Evolutionary conservation across 78 protist species (phyloP), one percentile per base, ranked within the genome.

Genomic region (Dictyostelium purpureum): DNA sequence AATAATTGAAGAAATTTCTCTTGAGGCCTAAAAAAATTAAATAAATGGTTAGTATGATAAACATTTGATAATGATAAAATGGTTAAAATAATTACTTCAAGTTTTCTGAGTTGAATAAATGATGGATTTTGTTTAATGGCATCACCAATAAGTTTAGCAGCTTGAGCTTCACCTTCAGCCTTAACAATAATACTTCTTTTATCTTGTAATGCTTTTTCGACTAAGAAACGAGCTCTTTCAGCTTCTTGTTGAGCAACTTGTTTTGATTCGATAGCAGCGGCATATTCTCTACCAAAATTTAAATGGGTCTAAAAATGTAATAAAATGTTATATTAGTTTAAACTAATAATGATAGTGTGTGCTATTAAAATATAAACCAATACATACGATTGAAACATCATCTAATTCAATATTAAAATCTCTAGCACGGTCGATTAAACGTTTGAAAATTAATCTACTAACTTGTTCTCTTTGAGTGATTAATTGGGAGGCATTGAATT

Each of bases 141-240:
- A 9, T 96, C 87, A 24, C 97, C 93, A 43, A 98, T 94, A 33
- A 98, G 70, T 89, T 70, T 14, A 6, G 99, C 99, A 0, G 98
- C 49, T 43, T 71, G 61, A n/a, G 99, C 98, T 81, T 97, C 99
- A 21, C 99, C 99, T 96, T 97, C 94, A 1, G 99, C 99, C 66
- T 74, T 74, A 75, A 98, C 96, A 80, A 98, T 95, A 42, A 63
- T 81, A 38, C 94, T 43, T 78, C 87, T 54, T 63, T 97, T 97
- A 47, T 98, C 99, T 83, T 98, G 99, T 75, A 51, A 26, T 19
- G 99, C 99, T 63, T 90, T 81, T 83, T 98, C 98, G 31, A 98
- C 99, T 7, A 96, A 47, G 79, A 95, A 97, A 65, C 85, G 83
- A 4, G 99, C 99, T 12, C 98, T 92, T 90, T 97, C 99, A 1